Evolutionary conservation across 2,329 filamentous ascomycete genomes (phyloP), one percentile per base, ranked within the genome.

Genomic region (Fusarium clavum): DNA sequence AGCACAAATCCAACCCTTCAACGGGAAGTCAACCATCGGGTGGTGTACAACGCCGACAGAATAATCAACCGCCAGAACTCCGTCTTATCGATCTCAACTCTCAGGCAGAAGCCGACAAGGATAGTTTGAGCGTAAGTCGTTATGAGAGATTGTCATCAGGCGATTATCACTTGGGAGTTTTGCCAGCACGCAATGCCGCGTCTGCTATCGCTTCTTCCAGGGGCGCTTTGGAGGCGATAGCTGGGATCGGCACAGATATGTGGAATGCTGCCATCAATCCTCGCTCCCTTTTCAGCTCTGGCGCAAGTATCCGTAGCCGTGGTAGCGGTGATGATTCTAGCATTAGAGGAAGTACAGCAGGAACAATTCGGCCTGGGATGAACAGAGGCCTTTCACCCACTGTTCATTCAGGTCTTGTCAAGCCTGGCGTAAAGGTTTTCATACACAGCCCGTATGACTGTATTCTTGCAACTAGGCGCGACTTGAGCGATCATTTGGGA

Each of bases 361-460:
- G 76, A 16, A 77, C 70, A 32, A 73, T 75, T 30, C 75, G 77
- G 20, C 77, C 78, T 48, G 72, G 70, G 7, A 66, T 69, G 10
- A 69, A 69, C 13, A 76, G 73, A 43, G 60, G 75, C 9, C 63
- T 69, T 6, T 68, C 76, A 5, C 78, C 79, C 40, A 79, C 82
- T 14, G 81, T 85, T 3, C 85, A 91, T 76, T 80, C 87, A 57
- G 84, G 84, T 73, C 78, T 92, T 69, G 74, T 85, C 71, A 86
- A 89, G 75, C 83, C 83, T 53, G 86, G 87, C 3, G 79, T 86
- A 73, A 86, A 98, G 76, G 92, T 99, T 18, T 98, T 98, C 77
- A 93, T 99, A 43, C 94, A 97, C 75, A 98, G 94, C 74, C 96
- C 96, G 0, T 99, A 97, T 77, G 96, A 99, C 80, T 98, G 94